Percentiles rank a stretch among this genome's conserved stretches.
Conservation (phyloP, 176 grass and related monocot genomes). For the Ensete ventricosum region DNA sequence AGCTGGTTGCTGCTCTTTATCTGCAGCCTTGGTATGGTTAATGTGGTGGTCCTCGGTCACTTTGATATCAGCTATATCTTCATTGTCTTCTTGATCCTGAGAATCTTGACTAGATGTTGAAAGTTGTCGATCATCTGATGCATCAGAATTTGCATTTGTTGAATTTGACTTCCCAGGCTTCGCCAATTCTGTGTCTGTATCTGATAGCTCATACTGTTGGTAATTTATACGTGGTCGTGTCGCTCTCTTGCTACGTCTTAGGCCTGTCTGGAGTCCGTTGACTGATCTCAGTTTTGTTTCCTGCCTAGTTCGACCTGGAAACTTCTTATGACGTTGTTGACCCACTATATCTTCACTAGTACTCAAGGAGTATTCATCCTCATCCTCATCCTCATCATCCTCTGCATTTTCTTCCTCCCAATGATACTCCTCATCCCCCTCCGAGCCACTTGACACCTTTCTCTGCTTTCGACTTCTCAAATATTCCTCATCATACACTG, state of each 20-base stretch:
- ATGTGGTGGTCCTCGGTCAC: constrained; percentile 31
- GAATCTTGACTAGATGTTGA: constrained; percentile 60
- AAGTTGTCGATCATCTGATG: constrained; percentile 23
- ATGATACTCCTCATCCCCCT: constrained; percentile 51
- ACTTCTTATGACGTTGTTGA: constrained; percentile 29
- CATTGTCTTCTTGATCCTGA: constrained; percentile 48
- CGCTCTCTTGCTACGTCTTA: constrained; percentile 64
- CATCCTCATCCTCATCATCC: constrained; percentile 46
- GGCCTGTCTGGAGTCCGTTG: constrained; percentile 50
- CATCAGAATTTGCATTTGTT: constrained; percentile 42
- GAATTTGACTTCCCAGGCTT: constrained; percentile 29
- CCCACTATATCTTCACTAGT: constrained; percentile 54
- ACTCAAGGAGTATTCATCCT: constrained; percentile 49
- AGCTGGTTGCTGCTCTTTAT: constrained; percentile 26
- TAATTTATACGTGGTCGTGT: constrained; percentile 48
- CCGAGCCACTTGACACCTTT: constrained; percentile 44
- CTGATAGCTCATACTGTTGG: constrained; percentile 44
- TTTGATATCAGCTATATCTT: constrained; percentile 24
- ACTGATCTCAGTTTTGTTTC: constrained; percentile 36
- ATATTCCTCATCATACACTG: constrained; percentile 88
- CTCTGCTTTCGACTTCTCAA: constrained; percentile 49
- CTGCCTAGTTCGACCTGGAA: constrained; percentile 28
- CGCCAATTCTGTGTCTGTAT: constrained; percentile 35
- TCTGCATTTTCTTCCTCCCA: constrained; percentile 63
- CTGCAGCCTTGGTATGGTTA: constrained; percentile 29